Evolutionary conservation across 257 asterid genomes (phyloP).

Genomic region (Scutellaria baicalensis): DNA sequence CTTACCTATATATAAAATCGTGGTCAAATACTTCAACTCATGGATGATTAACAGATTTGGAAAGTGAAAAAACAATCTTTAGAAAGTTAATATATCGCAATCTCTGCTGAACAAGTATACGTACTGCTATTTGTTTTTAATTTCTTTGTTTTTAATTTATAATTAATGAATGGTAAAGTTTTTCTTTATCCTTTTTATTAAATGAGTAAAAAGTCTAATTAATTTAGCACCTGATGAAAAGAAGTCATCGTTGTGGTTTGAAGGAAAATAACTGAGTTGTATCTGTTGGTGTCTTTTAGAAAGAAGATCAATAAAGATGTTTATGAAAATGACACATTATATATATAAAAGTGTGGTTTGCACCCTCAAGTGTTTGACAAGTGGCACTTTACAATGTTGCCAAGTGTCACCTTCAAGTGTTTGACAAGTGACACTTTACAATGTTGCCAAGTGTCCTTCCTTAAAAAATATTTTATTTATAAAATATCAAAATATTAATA

Average conservation of each 20-base stretch:
- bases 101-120: background rate
- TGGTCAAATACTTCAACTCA: conserved; percentile 4
- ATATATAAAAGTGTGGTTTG: no score
- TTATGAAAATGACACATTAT: background rate
- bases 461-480: no score
- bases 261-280: background rate
- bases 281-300: background rate
- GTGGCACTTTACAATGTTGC: no score
- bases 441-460: no score
- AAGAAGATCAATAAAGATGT: background rate
- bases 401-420: no score
- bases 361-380: no score
- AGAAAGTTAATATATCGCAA: background rate
- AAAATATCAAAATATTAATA: no score
- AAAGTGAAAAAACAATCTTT: background rate
- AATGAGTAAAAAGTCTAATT: background rate
- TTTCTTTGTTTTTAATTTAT: background rate
- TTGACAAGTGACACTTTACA: no score
- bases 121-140: no score
- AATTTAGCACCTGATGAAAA: background rate
- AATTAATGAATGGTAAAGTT: background rate
- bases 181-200: background rate
- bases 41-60: background rate
- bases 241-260: background rate
- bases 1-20: background rate